Evolutionary conservation across 257 asterid genomes (phyloP).

Genomic region (Scutellaria baicalensis): DNA sequence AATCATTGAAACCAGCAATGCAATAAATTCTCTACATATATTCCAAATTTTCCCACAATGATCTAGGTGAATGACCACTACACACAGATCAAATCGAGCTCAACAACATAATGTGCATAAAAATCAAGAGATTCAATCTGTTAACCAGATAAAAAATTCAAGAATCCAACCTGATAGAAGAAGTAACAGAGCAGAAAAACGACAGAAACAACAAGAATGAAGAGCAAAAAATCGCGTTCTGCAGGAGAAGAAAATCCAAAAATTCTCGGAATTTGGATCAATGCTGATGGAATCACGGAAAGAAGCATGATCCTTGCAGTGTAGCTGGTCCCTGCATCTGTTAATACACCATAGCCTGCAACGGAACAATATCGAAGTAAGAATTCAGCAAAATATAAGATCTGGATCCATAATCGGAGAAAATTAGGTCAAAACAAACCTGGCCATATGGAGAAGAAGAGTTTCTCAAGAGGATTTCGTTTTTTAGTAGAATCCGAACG

Average conservation of each 20-base stretch:
- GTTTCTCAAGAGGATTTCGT: constrained; percentile 25
- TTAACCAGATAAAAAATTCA: background rate
- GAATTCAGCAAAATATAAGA: background rate
- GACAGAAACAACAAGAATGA: constrained; percentile 37
- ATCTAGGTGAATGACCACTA: background rate
- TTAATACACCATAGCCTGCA: constrained; percentile 44
- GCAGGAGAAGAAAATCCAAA: constrained; percentile 17
- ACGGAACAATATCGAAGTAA: background rate
- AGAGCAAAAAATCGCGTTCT: constrained; percentile 18
- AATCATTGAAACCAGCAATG: background rate
- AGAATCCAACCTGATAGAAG: constrained; percentile 55
- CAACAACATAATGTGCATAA: background rate
- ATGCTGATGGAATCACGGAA: constrained; percentile 40
- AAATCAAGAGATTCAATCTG: background rate
- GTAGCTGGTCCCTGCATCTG: constrained; percentile 33
- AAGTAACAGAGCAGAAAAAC: constrained; percentile 39
- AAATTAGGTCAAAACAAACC: constrained; percentile 10
- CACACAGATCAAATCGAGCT: background rate
- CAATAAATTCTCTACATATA: background rate
- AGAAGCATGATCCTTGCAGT: constrained; percentile 54
- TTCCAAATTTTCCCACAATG: background rate
- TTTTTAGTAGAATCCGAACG: background rate
- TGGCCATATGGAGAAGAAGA: constrained; percentile 34
- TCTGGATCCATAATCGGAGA: background rate
- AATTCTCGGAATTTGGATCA: constrained; percentile 32